Evolutionary conservation across 768 basidiomycete species (phyloP).

Genomic region (Lentinula boryana): DNA sequence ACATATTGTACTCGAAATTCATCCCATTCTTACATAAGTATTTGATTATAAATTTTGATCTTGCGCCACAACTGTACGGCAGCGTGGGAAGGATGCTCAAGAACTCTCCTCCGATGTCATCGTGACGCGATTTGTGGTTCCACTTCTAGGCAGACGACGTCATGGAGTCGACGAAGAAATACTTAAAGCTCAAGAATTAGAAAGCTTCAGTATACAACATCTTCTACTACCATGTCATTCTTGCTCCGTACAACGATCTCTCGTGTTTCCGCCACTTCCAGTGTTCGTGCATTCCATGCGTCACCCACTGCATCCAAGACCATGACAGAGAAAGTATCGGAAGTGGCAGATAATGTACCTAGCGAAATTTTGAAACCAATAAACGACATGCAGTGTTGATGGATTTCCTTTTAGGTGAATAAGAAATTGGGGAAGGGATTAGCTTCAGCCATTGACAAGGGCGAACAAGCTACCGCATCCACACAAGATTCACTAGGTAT

Average conservation of each 20-base stretch:
- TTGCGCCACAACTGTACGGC: not conserved
- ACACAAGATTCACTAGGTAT: conserved; percentile 38
- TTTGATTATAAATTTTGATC: not conserved
- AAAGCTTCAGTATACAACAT: not conserved
- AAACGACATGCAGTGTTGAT: not conserved
- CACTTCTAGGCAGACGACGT: not conserved
- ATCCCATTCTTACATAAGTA: not conserved
- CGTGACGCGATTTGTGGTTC: not conserved
- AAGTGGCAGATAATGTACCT: conserved; percentile 36
- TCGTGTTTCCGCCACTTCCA: conserved; percentile 8
- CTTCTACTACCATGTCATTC: not conserved
- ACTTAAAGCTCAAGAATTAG: not conserved
- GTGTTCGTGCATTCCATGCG: conserved; percentile 25
- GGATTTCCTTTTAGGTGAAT: conserved; percentile 30
- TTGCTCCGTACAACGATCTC: conserved; percentile 13
- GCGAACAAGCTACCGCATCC: conserved; percentile 33
- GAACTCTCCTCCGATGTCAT: not conserved
- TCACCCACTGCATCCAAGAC: conserved; percentile 30
- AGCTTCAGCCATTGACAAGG: conserved; percentile 41
- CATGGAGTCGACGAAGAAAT: not conserved
- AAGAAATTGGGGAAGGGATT: conserved; percentile 38
- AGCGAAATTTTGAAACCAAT: not conserved
- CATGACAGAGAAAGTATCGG: conserved; percentile 38
- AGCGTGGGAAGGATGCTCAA: not conserved
- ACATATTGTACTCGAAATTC: too few species aligned